phyloP scores from a whole-genome alignment of 1,284 basidiomycete species.

The Mycosarcoma mackinlayi region DNA sequence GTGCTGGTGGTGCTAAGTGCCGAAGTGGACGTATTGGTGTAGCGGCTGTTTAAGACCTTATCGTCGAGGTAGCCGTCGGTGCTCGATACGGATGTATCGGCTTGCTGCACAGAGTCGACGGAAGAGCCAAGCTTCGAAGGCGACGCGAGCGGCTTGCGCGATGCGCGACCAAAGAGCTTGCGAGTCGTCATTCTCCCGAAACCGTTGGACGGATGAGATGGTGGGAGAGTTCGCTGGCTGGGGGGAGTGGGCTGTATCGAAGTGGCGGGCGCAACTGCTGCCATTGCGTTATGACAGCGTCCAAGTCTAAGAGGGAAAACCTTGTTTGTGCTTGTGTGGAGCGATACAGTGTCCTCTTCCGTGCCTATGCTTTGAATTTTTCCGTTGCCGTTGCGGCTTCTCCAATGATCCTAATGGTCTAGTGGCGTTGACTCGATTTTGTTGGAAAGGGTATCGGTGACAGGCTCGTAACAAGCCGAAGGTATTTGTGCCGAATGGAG shows the following conservation, averaged over 20 bases:
- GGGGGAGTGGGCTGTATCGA: neutral
- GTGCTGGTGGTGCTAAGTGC: constrained; percentile 21
- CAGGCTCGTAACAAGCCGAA: too few species aligned
- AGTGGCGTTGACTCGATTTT: too few species aligned
- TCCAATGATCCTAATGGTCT: too few species aligned
- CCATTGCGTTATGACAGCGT: constrained; percentile 11
- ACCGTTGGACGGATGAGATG: neutral
- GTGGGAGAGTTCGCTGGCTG: neutral
- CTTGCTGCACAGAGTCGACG: neutral
- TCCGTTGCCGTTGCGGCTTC: too few species aligned
- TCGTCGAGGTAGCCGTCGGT: constrained; percentile 5
- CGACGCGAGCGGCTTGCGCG: constrained; percentile 17
- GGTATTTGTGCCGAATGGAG: too few species aligned
- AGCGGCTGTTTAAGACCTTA: constrained; percentile 15
- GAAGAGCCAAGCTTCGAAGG: neutral
- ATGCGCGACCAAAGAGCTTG: constrained; percentile 37
- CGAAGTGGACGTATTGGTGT: constrained; percentile 31
- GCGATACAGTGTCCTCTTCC: too few species aligned
- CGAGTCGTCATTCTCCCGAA: constrained; percentile 14
- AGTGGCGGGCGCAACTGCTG: constrained; percentile 16
- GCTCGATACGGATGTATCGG: neutral
- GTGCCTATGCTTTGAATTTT: too few species aligned
- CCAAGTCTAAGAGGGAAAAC: neutral
- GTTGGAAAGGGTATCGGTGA: too few species aligned
- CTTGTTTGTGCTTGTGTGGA: neutral